phyloP scores from a whole-genome alignment of 2,329 filamentous ascomycete species.

The Tolypocladium ophioglossoides region DNA sequence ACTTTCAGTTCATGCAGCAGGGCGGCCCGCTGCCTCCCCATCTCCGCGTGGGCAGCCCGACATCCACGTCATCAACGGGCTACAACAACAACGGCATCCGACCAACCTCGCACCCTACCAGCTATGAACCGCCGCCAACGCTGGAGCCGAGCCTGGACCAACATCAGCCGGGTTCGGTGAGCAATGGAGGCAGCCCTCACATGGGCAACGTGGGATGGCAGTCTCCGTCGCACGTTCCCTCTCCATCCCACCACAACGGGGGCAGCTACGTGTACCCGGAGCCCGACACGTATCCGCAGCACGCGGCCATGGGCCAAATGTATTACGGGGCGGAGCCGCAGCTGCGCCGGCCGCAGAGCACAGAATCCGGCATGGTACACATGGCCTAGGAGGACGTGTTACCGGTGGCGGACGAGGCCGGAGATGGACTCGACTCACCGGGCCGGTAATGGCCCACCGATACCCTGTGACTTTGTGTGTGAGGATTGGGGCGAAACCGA shows the following conservation, averaged over 20 bases:
- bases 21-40: conserved; percentile 74
- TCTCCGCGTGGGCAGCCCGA: conserved; percentile 64
- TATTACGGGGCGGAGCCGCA: conserved; percentile 58
- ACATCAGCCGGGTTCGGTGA: conserved; percentile 54
- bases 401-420: background rate
- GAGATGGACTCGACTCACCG: background rate
- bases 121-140: conserved; percentile 74
- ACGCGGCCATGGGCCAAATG: conserved; percentile 52
- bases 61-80: conserved; percentile 53
- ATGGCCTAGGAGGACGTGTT: conserved; percentile 23
- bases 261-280: conserved; percentile 72
- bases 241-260: conserved; percentile 49
- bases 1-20: conserved; percentile 63
- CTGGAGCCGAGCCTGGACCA: conserved; percentile 79
- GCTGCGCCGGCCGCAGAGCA: conserved; percentile 64
- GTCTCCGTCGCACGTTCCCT: conserved; percentile 65
- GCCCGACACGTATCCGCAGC: conserved; percentile 59
- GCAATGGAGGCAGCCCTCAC: conserved; percentile 76
- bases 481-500: background rate
- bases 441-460: conserved; percentile 6
- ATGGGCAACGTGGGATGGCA: conserved; percentile 77
- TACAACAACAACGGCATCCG: conserved; percentile 39
- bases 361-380: conserved; percentile 47
- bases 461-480: conserved; percentile 11
- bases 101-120: conserved; percentile 76